Evolutionary conservation across 345 rosid genomes (phyloP), one percentile per base, ranked within the genome.

Genomic region (Brassica nigra): DNA sequence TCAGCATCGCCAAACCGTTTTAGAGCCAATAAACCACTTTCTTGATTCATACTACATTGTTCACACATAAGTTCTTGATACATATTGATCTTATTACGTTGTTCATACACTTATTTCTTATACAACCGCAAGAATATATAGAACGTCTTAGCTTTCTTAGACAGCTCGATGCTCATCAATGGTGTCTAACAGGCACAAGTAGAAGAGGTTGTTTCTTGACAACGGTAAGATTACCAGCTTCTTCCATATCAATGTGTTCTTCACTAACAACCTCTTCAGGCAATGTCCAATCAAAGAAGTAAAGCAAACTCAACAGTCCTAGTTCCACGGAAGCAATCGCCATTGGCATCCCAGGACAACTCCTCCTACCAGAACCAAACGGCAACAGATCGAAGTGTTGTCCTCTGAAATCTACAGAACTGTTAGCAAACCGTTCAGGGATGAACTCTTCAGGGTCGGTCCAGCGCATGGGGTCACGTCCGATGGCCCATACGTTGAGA

Each of bases 341-440:
- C 77, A 73, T 36, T 2, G 66, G 1, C 68, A 73, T 62, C 0
- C 59, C 77, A 5, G 77, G 77, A 73, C 77, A 73, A 2, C 15
- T 62, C 68, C 77, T 73, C 28, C 77, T 37, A 8, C 77, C 77
- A 4, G 68, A 61, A 2, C 77, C 77, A 62, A 73, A 73, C 29
- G 69, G 58, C 15, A 71, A 71, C 1, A 71, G 54, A 18, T 71
- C 65, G 14, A 71, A 70, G 74, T 70, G 12, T 54, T 70, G 74
- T 70, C 64, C 74, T 37, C 16, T 70, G 44, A 52, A 52, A 71
- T 71, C 75, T 0, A 34, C 9, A 0, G 11, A 42, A 29, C 1
- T 62, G 44, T 73, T 15, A 0, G 34, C 30, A 62, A 73, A 73
- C 69, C 77, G 49, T 7, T 73, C 77, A 9, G 77, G 69, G 20